Evolutionary conservation across 2,329 filamentous ascomycete genomes (phyloP).

Genomic region (Cercospora zeae-maydis): DNA sequence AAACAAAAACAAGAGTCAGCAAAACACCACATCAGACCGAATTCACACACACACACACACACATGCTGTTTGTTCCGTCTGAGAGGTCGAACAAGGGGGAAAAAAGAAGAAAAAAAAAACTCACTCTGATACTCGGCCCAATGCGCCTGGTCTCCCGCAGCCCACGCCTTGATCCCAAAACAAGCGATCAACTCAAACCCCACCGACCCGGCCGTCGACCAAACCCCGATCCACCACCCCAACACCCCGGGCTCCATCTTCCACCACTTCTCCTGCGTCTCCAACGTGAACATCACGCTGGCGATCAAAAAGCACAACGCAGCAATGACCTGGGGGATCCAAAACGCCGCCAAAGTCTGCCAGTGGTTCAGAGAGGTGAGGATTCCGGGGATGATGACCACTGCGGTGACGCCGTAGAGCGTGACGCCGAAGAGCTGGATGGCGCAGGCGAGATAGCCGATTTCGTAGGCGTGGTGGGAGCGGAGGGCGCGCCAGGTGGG

Average conservation of each 20-base stretch:
- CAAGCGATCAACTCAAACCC: conserved; percentile 28
- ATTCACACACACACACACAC: too few relatives aligned
- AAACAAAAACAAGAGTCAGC: neutral
- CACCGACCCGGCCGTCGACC: conserved; percentile 28
- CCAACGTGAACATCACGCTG: conserved; percentile 31
- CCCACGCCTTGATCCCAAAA: conserved; percentile 14
- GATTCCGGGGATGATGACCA: conserved; percentile 31
- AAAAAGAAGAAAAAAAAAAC: neutral
- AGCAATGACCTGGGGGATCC: conserved; percentile 32
- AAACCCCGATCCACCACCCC: conserved; percentile 35
- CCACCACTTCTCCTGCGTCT: conserved; percentile 34
- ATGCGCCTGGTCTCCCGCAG: neutral
- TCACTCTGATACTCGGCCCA: conserved; percentile 28
- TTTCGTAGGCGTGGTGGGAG: conserved; percentile 30
- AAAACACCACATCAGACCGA: too few relatives aligned
- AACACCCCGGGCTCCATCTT: conserved; percentile 25
- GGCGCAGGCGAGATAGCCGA: conserved; percentile 32
- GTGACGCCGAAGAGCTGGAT: conserved; percentile 34
- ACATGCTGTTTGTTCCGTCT: too few relatives aligned
- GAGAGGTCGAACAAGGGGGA: too few relatives aligned
- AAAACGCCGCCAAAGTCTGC: conserved; percentile 28
- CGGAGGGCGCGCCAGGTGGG: conserved; percentile 27
- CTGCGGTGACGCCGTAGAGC: conserved; percentile 26
- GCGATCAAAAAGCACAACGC: conserved; percentile 31
- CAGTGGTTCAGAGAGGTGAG: conserved; percentile 24